These are phyloP conservation scores for Alternaria sp. DNA, from an alignment of 2,329 filamentous ascomycete species.

Conservation along the genomic window DNA sequence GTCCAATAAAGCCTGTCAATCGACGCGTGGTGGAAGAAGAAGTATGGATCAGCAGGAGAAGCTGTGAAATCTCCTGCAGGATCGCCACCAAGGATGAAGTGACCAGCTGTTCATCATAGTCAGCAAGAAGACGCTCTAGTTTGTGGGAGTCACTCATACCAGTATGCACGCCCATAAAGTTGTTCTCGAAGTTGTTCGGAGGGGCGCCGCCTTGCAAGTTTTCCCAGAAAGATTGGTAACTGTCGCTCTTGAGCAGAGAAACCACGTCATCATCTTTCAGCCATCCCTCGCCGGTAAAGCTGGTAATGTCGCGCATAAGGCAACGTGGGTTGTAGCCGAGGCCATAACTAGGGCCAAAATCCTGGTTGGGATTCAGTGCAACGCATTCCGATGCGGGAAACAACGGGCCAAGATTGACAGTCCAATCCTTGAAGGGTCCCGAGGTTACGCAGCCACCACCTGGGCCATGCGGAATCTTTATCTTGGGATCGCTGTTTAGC, in stretches of 20 bases:
- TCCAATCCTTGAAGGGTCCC: conserved; percentile 59
- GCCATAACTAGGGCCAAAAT: conserved; percentile 16
- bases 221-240: conserved; percentile 43
- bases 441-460: conserved; percentile 63
- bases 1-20: conserved; percentile 56
- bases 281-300: conserved; percentile 8
- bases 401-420: conserved; percentile 59
- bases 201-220: conserved; percentile 47
- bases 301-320: conserved; percentile 47
- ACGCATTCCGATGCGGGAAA: conserved; percentile 34
- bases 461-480: conserved; percentile 56
- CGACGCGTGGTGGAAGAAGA: conserved; percentile 53
- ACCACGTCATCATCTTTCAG: conserved; percentile 22
- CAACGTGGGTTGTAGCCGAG: conserved; percentile 51
- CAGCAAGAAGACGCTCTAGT: neutral
- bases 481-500: conserved; percentile 23
- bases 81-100: conserved; percentile 58
- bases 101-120: conserved; percentile 46
- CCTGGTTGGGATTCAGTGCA: conserved; percentile 38
- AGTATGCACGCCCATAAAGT: conserved; percentile 56
- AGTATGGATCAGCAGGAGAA: conserved; percentile 57
- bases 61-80: conserved; percentile 57
- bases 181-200: conserved; percentile 40
- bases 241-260: conserved; percentile 21
- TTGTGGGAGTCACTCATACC: conserved; percentile 1